phyloP scores from a whole-genome alignment of 2,329 filamentous ascomycete species.

The Cordyceps farinosa region DNA sequence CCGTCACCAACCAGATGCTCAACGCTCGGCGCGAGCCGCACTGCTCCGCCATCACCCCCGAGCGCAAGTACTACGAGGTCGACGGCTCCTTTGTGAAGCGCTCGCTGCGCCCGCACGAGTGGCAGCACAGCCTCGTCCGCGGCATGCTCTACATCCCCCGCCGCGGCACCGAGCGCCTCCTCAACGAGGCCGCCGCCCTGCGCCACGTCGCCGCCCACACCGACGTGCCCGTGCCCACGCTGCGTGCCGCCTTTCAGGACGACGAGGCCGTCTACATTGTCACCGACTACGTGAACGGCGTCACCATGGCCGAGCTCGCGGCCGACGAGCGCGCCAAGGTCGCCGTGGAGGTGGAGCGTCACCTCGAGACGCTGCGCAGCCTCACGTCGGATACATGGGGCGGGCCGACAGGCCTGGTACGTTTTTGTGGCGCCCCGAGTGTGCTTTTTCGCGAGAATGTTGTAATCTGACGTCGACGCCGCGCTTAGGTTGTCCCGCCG shows the following conservation, averaged over 20 bases:
- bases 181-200: conserved; percentile 22
- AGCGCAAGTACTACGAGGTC: conserved; percentile 19
- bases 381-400: neutral
- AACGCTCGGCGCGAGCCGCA: conserved; percentile 15
- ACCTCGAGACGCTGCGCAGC: neutral
- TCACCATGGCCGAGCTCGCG: conserved; percentile 18
- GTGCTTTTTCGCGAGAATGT: neutral
- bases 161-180: conserved; percentile 20
- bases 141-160: conserved; percentile 17
- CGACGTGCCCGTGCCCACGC: conserved; percentile 22
- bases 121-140: conserved; percentile 15
- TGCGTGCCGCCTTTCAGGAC: conserved; percentile 22
- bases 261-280: conserved; percentile 21
- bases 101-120: conserved; percentile 20
- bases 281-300: conserved; percentile 21
- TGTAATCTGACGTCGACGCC: neutral
- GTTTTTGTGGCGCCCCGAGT: neutral
- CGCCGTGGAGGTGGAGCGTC: conserved; percentile 19
- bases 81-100: conserved; percentile 20
- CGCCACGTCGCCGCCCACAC: conserved; percentile 21
- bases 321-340: conserved; percentile 16
- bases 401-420: neutral
- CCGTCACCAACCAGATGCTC: conserved; percentile 18
- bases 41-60: conserved; percentile 14
- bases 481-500: neutral